Evolutionary conservation across 2,329 filamentous ascomycete genomes (phyloP).

Genomic region (Fusarium circinatum): DNA sequence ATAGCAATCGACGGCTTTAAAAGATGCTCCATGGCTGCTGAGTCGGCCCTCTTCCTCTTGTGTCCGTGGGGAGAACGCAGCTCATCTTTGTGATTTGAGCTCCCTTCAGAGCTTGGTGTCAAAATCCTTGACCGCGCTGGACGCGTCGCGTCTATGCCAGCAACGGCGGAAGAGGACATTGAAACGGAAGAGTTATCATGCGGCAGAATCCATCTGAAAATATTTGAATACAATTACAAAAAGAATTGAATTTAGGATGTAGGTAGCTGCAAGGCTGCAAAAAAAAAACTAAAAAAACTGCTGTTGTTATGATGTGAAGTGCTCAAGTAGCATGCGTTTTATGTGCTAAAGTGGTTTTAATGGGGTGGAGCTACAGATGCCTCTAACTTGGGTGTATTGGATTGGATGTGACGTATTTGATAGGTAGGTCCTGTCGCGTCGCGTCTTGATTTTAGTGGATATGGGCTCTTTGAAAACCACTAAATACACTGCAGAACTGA

Average conservation of each 20-base stretch:
- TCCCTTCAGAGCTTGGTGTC: conserved; percentile 54
- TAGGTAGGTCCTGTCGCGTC: conserved; percentile 9
- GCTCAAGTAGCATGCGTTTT: conserved; percentile 5
- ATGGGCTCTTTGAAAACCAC: neutral
- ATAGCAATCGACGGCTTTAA: conserved; percentile 63
- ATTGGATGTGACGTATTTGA: conserved; percentile 21
- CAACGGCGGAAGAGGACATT: conserved; percentile 50
- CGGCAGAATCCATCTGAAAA: conserved; percentile 27
- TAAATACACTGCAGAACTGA: neutral
- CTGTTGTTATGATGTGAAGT: conserved; percentile 21
- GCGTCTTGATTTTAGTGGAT: conserved; percentile 16
- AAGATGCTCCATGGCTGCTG: conserved; percentile 60
- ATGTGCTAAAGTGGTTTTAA: conserved; percentile 31
- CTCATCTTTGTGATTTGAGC: conserved; percentile 50
- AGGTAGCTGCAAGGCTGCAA: conserved; percentile 12
- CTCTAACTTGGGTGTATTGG: neutral
- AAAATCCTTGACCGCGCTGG: conserved; percentile 54
- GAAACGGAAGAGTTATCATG: conserved; percentile 30
- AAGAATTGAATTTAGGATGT: conserved; percentile 15
- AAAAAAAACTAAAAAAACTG: neutral
- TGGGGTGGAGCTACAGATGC: neutral
- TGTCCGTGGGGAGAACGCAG: conserved; percentile 42
- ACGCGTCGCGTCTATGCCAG: conserved; percentile 62
- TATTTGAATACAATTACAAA: neutral
- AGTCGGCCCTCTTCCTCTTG: conserved; percentile 52